Evolutionary conservation across 768 basidiomycete species (phyloP), one percentile per base, ranked within the genome.

Genomic region (Porphyrellus cyaneotinctus): DNA sequence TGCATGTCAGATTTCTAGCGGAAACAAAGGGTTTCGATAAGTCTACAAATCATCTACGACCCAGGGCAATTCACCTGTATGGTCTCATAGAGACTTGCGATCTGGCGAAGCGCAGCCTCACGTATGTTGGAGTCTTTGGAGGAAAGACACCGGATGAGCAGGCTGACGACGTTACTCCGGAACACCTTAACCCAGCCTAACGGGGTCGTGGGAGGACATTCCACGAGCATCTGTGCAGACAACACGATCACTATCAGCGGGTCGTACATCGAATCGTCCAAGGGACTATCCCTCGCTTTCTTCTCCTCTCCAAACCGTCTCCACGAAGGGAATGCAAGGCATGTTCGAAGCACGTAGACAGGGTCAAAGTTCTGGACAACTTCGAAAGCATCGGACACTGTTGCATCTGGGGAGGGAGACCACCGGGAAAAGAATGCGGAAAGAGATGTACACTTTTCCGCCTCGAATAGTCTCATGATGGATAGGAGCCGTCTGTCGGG

Each of bases 151-250:
- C 87, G 81, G 20, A 95, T 77, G 3, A 88, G 76, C 43, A 97
- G 58, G 41, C 88, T 80, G 13, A 88, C 78, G 12, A 86, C 73
- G 58, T 95, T 94, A 8, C 87, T 88, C 57, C 92, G 74, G 64
- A 95, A 85, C 17, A 97, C 66, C 61, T 90, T 85, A 14, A 95
- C 86, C 93, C 93, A 95, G 32, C 73, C 42, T 73, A 87, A 70
- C 0, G 83, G 78, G 0, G 82, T 81, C 1, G 76, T 66, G 1
- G 83, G 85, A 15, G 69, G 75, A 47, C 74, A 76, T 31, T 87
- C 82, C 2, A 72, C 70, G n/a, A 94, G 71, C 66, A 83, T 79
- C 46, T 84, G 78, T 5, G 79, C 77, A 33, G 85, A 80, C n/a
- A 93, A 71, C 3, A 83, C 71, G 31, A 88, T 68, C 14, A 91